Conservation (phyloP, 352 stramenopile genomes). For the Aphanomyces stellatus region DNA sequence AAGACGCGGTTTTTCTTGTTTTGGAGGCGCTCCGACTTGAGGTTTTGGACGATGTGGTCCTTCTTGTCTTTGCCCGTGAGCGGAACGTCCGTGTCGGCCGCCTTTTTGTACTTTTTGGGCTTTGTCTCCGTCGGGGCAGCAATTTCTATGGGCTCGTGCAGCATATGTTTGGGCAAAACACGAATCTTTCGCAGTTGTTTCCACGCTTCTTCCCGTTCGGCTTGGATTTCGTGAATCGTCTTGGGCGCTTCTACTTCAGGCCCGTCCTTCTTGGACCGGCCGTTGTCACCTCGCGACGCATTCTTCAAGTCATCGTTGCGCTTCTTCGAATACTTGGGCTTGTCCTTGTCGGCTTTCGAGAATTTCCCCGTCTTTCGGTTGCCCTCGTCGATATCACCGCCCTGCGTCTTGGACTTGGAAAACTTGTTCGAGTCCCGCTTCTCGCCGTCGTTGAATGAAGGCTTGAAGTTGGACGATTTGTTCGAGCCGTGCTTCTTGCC, state of each 20-base stretch:
- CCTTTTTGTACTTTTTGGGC: not conserved
- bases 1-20: constrained; percentile 20
- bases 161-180: not conserved
- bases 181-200: constrained; percentile 8
- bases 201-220: constrained; percentile 8
- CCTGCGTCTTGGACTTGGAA: not conserved
- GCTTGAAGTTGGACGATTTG: not conserved
- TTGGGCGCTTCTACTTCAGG: not conserved
- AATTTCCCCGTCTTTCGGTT: no score
- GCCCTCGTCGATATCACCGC: no score
- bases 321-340: not conserved
- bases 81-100: not conserved
- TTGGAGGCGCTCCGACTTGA: not conserved
- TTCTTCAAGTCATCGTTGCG: not conserved
- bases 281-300: not conserved
- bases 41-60: not conserved
- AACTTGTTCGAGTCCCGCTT: not conserved
- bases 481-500: not conserved
- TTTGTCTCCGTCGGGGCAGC: not conserved
- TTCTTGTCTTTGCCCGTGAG: not conserved
- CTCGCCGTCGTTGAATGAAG: not conserved
- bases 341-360: not conserved
- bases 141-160: no score
- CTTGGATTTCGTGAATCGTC: constrained; percentile 6
- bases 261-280: not conserved